phyloP scores from a whole-genome alignment of 495 filamentous ascomycete genomes.

The Neohortaea acidophila region DNA sequence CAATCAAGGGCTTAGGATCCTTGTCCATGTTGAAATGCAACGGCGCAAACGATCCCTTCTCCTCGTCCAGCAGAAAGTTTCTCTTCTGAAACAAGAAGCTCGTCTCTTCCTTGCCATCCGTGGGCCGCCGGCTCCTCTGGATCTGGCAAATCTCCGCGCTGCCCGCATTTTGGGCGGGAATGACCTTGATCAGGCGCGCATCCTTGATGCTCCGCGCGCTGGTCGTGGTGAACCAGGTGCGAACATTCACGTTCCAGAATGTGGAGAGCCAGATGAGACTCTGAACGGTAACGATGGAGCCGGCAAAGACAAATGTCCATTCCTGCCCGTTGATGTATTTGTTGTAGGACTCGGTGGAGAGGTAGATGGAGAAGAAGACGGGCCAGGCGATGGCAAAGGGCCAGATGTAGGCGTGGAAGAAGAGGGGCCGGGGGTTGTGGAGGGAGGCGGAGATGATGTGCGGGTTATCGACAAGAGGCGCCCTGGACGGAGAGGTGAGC shows the following conservation, averaged over 20 bases:
- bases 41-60: slow-evolving; percentile 56
- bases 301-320: slow-evolving; percentile 94
- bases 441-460: slow-evolving; percentile 81
- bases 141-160: slow-evolving; percentile 75
- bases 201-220: slow-evolving; percentile 53
- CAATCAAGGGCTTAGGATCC: slow-evolving; percentile 62
- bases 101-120: slow-evolving; percentile 53
- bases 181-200: slow-evolving; percentile 84
- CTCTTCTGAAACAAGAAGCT: slow-evolving; percentile 98
- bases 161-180: slow-evolving; percentile 80
- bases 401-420: slow-evolving; percentile 77
- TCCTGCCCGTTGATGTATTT: slow-evolving; percentile 75
- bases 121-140: slow-evolving; percentile 49
- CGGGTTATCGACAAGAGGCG: slow-evolving; percentile 71
- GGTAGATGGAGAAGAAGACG: slow-evolving; percentile 70
- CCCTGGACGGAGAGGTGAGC: slow-evolving; percentile 1
- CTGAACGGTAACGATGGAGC: slow-evolving; percentile 73
- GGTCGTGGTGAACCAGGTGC: slow-evolving; percentile 64
- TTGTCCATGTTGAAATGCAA: slow-evolving; percentile 72
- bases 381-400: slow-evolving; percentile 88
- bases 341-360: slow-evolving; percentile 68
- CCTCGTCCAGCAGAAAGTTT: slow-evolving; percentile 71
- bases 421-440: slow-evolving; percentile 69
- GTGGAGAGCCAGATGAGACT: slow-evolving; percentile 87
- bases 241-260: slow-evolving; percentile 86